phyloP scores from a whole-genome alignment of 2,329 filamentous ascomycete genomes.

The Aspergillus sp. region DNA sequence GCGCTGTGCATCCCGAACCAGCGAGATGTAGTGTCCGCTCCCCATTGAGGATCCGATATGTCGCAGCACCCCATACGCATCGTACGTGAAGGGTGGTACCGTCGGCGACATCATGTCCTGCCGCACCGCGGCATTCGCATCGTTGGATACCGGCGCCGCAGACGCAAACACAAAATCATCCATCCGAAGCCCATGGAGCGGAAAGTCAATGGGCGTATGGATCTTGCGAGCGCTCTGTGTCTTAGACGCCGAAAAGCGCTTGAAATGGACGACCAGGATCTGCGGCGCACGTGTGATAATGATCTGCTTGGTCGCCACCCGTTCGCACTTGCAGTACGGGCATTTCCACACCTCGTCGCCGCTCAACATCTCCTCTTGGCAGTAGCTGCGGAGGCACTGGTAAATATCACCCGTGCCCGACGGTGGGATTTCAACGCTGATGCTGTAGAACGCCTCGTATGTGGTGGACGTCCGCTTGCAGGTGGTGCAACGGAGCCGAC shows the following conservation, averaged over 20 bases:
- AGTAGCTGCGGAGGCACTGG: conserved; percentile 69
- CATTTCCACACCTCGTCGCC: conserved; percentile 71
- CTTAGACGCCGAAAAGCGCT: conserved; percentile 62
- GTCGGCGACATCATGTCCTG: conserved; percentile 48
- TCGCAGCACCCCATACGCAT: conserved; percentile 80
- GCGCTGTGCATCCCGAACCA: conserved; percentile 60
- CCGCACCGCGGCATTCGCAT: conserved; percentile 52
- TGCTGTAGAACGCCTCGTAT: conserved; percentile 68
- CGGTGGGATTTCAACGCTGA: conserved; percentile 67
- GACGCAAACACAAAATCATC: conserved; percentile 58
- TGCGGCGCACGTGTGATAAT: conserved; percentile 76
- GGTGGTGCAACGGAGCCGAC: conserved; percentile 58
- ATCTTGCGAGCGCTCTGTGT: conserved; percentile 63
- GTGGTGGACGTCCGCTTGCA: conserved; percentile 64
- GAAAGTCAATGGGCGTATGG: conserved; percentile 70
- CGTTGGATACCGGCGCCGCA: conserved; percentile 27
- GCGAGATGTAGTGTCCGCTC: conserved; percentile 76
- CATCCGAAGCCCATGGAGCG: conserved; percentile 67
- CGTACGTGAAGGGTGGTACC: conserved; percentile 66
- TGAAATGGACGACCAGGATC: conserved; percentile 74
- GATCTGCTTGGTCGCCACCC: conserved; percentile 66
- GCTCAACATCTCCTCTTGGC: conserved; percentile 63
- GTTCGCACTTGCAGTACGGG: conserved; percentile 67
- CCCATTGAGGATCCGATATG: conserved; percentile 68
- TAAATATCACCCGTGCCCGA: conserved; percentile 59